Evolutionary conservation across 805 yeast genomes (phyloP), one percentile per base, ranked within the genome.

Genomic region (Sugiyamaella lignohabitans): DNA sequence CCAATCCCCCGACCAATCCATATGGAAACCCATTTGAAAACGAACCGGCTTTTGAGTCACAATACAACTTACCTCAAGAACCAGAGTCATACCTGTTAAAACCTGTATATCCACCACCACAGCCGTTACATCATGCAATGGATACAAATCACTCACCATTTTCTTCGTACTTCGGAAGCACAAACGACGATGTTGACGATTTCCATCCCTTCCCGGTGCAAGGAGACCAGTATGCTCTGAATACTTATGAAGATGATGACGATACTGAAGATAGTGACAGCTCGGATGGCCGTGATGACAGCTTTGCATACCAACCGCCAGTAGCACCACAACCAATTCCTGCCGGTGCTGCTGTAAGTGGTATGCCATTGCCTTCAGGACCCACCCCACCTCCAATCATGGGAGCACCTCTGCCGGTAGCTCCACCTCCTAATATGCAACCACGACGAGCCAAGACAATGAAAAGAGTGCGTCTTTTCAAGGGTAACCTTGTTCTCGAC

Each of bases 401-500:
- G 42, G 18, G 30, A 27, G 38, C 46, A 2, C 57, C 55, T 22
- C 14, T 27, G 14, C 32, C 32, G 14, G 14, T 14, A 8, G 32
- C 32, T 8, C 63, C 63, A 17, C 54, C 49, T 6, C 64, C 55
- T 6, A 64, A 53, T 2, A 34, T 43, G 22, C 71, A 63, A 39
- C 61, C 60, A 14, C 50, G 69, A 23, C 52, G 65, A 21, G 51
- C 55, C 38, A 63, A 63, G 48, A 67, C 74, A 18, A 53, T 59
- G 42, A 68, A 64, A 47, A 68, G 73, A 42, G 82, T 82, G 32
- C 61, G 72, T 40, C 69, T 80, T 62, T 79, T 76, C 61, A 74
- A 77, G 51, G 96, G 95, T 47, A 87, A 87, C 59, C 75, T 87
- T 60, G 86, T 87, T 29, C 73, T 87, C 49, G 96, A 87, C 62